These are phyloP conservation scores for Colletotrichum limetticola DNA, from an alignment of 2,329 filamentous ascomycete genomes.

Conservation along the genomic window DNA sequence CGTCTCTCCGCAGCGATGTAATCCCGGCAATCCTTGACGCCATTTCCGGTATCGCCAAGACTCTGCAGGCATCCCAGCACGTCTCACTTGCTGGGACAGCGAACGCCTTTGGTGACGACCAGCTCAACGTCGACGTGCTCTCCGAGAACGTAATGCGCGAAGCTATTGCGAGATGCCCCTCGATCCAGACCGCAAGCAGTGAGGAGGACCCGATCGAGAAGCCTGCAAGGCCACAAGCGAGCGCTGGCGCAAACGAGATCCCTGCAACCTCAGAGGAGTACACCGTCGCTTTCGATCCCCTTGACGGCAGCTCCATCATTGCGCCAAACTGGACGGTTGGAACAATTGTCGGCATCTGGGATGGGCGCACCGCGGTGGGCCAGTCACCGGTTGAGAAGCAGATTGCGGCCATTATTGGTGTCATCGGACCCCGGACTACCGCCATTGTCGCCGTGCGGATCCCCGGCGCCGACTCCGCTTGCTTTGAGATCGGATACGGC, in stretches of 20 bases:
- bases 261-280: constrained; percentile 55
- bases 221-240: neutral
- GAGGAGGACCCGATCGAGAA: constrained; percentile 70
- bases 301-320: constrained; percentile 72
- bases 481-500: constrained; percentile 59
- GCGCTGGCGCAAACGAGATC: neutral
- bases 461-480: constrained; percentile 49
- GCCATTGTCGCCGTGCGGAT: constrained; percentile 65
- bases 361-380: constrained; percentile 56
- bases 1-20: constrained; percentile 55
- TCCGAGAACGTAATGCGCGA: constrained; percentile 60
- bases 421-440: constrained; percentile 65
- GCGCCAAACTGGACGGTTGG: constrained; percentile 68
- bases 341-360: constrained; percentile 70
- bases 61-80: constrained; percentile 56
- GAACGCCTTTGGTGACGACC: constrained; percentile 69
- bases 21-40: constrained; percentile 59
- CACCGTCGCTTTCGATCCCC: constrained; percentile 70
- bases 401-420: constrained; percentile 62
- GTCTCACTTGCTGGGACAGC: constrained; percentile 60
- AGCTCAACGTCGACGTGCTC: constrained; percentile 67
- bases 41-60: constrained; percentile 55
- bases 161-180: constrained; percentile 54
- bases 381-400: constrained; percentile 52
- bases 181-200: constrained; percentile 63